Evolutionary conservation across 306 rosid species (phyloP).

Genomic region (Coriaria nepalensis): DNA sequence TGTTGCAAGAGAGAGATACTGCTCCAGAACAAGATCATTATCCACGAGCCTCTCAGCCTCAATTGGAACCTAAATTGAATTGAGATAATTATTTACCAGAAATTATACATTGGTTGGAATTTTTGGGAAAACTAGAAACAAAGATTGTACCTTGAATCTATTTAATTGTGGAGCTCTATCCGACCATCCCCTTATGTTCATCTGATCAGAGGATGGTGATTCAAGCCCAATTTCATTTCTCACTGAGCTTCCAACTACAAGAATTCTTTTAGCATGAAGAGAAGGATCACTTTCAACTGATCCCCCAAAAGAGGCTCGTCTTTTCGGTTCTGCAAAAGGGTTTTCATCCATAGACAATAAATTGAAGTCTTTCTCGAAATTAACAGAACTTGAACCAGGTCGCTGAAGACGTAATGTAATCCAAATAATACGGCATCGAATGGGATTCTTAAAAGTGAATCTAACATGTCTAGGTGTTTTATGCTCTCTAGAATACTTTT

Average conservation of each 20-base stretch:
- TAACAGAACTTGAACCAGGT: constrained; percentile 70
- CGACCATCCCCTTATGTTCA: constrained; percentile 43
- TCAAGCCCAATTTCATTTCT: constrained; percentile 41
- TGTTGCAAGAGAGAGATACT: constrained; percentile 52
- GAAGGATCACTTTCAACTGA: constrained; percentile 51
- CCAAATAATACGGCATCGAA: constrained; percentile 91
- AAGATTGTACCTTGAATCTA: constrained; percentile 67
- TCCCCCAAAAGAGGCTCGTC: constrained; percentile 83
- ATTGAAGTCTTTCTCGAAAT: constrained; percentile 51
- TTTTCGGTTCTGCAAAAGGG: constrained; percentile 60
- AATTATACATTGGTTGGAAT: neutral
- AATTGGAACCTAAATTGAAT: constrained; percentile 55
- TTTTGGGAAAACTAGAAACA: constrained; percentile 11
- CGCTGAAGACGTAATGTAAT: constrained; percentile 66
- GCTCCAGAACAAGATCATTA: constrained; percentile 70
- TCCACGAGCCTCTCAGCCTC: constrained; percentile 71
- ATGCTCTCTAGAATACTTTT: constrained; percentile 36
- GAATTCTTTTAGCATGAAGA: constrained; percentile 90
- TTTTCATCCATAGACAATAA: constrained; percentile 77
- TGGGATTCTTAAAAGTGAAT: constrained; percentile 67
- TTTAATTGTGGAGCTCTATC: constrained; percentile 68
- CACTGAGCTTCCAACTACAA: constrained; percentile 60
- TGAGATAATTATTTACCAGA: constrained; percentile 8
- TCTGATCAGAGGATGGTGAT: constrained; percentile 49
- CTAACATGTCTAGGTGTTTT: constrained; percentile 65